Evolutionary conservation across 2,329 filamentous ascomycete genomes (phyloP).

Genomic region (Fonsecaea nubica): DNA sequence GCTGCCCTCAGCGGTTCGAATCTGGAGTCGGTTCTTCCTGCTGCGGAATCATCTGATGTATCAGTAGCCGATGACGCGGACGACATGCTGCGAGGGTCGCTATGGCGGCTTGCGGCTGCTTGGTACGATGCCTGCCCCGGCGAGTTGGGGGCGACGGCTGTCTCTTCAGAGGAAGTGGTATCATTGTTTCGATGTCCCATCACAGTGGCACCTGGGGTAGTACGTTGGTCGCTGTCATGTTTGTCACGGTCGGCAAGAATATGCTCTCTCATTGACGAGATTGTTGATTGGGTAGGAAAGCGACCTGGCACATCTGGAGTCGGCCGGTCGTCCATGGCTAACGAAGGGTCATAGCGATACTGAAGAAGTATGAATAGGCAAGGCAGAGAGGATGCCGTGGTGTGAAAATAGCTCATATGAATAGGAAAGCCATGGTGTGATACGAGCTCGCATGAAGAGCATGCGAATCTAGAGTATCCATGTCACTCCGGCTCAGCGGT

Average conservation of each 20-base stretch:
- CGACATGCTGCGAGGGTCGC: slow-evolving; percentile 4
- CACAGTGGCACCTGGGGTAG: neutral
- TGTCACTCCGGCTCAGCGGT: neutral
- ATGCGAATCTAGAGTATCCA: slow-evolving; percentile 8
- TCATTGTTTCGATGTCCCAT: neutral
- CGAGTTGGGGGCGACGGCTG: slow-evolving; percentile 3
- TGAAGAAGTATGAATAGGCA: neutral
- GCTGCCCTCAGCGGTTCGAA: slow-evolving; percentile 26
- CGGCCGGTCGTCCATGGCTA: slow-evolving; percentile 5
- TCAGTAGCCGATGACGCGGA: slow-evolving; percentile 17
- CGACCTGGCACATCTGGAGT: slow-evolving; percentile 9
- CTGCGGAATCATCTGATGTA: slow-evolving; percentile 14
- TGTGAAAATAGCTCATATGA: neutral
- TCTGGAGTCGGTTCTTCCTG: slow-evolving; percentile 15
- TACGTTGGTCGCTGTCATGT: neutral
- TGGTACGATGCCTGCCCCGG: slow-evolving; percentile 4
- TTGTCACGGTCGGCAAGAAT: neutral
- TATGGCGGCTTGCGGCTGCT: neutral
- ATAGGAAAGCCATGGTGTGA: slow-evolving; percentile 8
- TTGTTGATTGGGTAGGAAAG: neutral
- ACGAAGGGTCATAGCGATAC: neutral
- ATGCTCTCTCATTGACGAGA: neutral
- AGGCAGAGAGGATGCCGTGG: neutral
- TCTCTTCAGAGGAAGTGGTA: slow-evolving; percentile 10
- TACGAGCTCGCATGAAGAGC: slow-evolving; percentile 4